Base-by-base conservation (phyloP, 352 stramenopile species). In the Pelagophyceae sp. region DNA sequence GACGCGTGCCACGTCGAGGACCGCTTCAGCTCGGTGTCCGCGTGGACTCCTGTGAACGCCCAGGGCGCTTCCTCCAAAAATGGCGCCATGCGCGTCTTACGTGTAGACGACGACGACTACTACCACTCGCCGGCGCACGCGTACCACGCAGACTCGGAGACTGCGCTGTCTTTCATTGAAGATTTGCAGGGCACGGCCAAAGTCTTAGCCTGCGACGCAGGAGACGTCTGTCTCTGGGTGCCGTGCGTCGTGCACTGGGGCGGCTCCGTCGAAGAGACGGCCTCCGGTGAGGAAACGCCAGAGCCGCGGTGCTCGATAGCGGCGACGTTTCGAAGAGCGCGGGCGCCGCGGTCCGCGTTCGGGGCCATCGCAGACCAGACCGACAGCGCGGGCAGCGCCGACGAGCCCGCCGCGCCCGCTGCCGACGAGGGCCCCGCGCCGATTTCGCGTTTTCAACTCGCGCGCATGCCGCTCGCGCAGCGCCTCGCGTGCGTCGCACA, bases 1-100 rank as follows among this genome's bases (percentile, higher is more conserved):
- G 50, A 64, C 72, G 25, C 19, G 5, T 76, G 72, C 72, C 72
- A 76, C 58, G 72, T 69, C 58, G 72, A 2, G n/a, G 58, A 64
- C 50, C 32, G 45, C n/a, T 25, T 6, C n/a, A 25, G 20, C 6
- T 54, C 40, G 40, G 6, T 54, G 40, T 20, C 6, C 40, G 6
- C 20, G 6, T 54, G 40, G 40, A n/a, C n/a, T n/a, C n/a, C n/a
- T n/a, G 40, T 54, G 40, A 6, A 6, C 40, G 6, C 20, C 40
- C 6, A 6, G 40, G 40, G 6, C 6, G 40, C 40, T 6, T 20
- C 40, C 6, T 20, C 6, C 6, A 20, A 54, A 6, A 54, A 54
- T 20, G 40, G 40, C 40, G 6, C 6, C 40, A 54, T 54, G 40
- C 40, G 40, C 40, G 40, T 54, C 40, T 6, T 54, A 6, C 6